phyloP scores from a whole-genome alignment of 192 early-diverging fungal genomes.

The Entophlyctis luteolus region DNA sequence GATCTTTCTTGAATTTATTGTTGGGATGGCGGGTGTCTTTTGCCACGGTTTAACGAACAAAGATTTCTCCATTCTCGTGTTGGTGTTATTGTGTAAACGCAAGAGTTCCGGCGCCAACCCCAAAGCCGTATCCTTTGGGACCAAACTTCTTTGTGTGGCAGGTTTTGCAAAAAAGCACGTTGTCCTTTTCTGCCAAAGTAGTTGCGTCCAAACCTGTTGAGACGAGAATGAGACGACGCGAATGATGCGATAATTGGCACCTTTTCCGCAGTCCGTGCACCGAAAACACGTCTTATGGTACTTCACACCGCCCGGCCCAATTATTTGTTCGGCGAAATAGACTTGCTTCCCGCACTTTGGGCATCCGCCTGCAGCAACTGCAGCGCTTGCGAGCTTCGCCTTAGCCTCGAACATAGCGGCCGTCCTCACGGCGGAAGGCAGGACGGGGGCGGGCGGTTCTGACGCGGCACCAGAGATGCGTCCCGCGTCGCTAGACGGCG shows the following conservation, averaged over 20 bases:
- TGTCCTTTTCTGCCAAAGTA: slow-evolving; percentile 40
- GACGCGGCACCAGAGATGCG: background rate
- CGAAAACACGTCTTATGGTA: slow-evolving; percentile 51
- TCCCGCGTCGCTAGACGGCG: background rate
- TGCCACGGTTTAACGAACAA: background rate
- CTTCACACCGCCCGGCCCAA: slow-evolving; percentile 44
- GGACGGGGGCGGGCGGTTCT: background rate
- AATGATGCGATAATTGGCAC: too few species aligned
- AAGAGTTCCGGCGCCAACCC: slow-evolving; percentile 24
- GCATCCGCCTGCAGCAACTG: slow-evolving; percentile 25
- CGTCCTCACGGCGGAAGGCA: background rate
- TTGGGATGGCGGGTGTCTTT: too few species aligned
- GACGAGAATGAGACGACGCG: background rate
- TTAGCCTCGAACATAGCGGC: slow-evolving; percentile 10
- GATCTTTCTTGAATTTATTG: too few species aligned
- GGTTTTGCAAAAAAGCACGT: slow-evolving; percentile 38
- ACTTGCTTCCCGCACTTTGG: slow-evolving; percentile 43
- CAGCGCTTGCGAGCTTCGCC: slow-evolving; percentile 9
- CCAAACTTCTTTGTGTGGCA: slow-evolving; percentile 50
- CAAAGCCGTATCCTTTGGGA: slow-evolving; percentile 39
- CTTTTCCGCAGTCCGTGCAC: slow-evolving; percentile 34
- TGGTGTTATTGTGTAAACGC: background rate
- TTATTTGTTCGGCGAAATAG: slow-evolving; percentile 42
- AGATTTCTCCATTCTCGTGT: too few species aligned
- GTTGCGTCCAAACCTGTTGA: slow-evolving; percentile 40